Base-by-base conservation (phyloP, 176 grass and related monocot genomes). In the Cymbopogon citratus region DNA sequence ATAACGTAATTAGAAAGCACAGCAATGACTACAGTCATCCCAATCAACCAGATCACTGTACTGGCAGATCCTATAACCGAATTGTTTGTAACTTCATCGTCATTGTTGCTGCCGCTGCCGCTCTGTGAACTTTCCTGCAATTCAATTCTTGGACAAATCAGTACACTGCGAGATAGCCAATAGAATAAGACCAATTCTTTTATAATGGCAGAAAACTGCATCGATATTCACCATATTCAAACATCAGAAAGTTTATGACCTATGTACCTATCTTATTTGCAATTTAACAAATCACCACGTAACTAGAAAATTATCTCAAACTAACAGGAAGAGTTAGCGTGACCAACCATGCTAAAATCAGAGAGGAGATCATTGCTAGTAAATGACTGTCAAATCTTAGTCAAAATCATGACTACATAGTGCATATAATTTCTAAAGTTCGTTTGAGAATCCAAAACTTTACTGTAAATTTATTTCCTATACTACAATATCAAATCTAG, bases 1-100 rank as follows among this genome's bases (percentile, higher is more conserved):
- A 88, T 74, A 78, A 88, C 23, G 13, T 82, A 91, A 67, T 88
- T 75, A 18, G 86, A 91, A n/a, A 91, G 66, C 33, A 91, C 43
- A 38, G 90, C 78, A 82, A 88, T 88, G 21, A 83, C 76, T 27
- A 66, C 26, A 23, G 90, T 82, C 86, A 91, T 88, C 83, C 77
- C 85, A 43, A 84, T 82, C 68, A 89, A 46, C 86, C 86, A 89
- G 27, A 87, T 66, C n/a, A 85, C 49, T 68, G 83, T 83, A 66
- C 79, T 83, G 21, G 79, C 31, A 83, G 83, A 92, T 86, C 90
- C 83, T 66, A 92, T 83, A 26, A 80, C 66, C 73, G 74, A 35
- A 34, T 26, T 70, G 52, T 57, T 57, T 57, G 21, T 57, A 52
- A 16, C 65, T 24, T 72, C 57, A 6, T 82, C 79, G 18, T 77